phyloP scores from a whole-genome alignment of 2,329 filamentous ascomycete species.

The Xylariaceae sp. region DNA sequence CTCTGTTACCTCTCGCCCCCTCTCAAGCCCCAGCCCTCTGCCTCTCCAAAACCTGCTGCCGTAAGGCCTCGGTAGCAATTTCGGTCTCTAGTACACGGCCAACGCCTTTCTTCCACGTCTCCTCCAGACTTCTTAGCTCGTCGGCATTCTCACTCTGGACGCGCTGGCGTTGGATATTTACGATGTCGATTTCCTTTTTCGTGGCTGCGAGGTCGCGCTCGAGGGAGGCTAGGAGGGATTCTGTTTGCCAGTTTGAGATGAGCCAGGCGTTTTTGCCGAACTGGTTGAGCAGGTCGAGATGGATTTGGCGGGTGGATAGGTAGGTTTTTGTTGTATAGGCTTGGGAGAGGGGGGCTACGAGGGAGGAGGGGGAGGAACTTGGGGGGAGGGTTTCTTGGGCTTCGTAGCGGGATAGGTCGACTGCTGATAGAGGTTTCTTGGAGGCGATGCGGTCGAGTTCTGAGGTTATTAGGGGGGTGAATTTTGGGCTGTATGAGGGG shows the following conservation, averaged over 20 bases:
- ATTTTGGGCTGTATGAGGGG: slow-evolving; percentile 48
- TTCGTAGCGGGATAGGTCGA: slow-evolving; percentile 83
- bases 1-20: background rate
- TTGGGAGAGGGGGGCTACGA: slow-evolving; percentile 46
- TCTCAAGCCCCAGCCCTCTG: slow-evolving; percentile 41
- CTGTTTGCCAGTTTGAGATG: slow-evolving; percentile 75
- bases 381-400: slow-evolving; percentile 57
- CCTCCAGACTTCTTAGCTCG: slow-evolving; percentile 72
- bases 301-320: slow-evolving; percentile 48
- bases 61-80: slow-evolving; percentile 73
- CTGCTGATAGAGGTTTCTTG: slow-evolving; percentile 56
- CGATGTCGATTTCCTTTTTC: slow-evolving; percentile 67
- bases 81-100: slow-evolving; percentile 82
- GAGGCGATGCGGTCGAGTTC: slow-evolving; percentile 66
- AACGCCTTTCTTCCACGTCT: slow-evolving; percentile 76
- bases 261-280: slow-evolving; percentile 92
- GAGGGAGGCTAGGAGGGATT: slow-evolving; percentile 65
- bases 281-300: slow-evolving; percentile 71
- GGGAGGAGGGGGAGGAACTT: slow-evolving; percentile 42
- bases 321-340: slow-evolving; percentile 52
- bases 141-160: slow-evolving; percentile 69
- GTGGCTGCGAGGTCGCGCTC: slow-evolving; percentile 72
- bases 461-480: slow-evolving; percentile 63
- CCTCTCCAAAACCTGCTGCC: slow-evolving; percentile 63
- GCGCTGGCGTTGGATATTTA: slow-evolving; percentile 67